Evolutionary conservation across 2,329 filamentous ascomycete species (phyloP).

Genomic region (Rosellinia necatrix): DNA sequence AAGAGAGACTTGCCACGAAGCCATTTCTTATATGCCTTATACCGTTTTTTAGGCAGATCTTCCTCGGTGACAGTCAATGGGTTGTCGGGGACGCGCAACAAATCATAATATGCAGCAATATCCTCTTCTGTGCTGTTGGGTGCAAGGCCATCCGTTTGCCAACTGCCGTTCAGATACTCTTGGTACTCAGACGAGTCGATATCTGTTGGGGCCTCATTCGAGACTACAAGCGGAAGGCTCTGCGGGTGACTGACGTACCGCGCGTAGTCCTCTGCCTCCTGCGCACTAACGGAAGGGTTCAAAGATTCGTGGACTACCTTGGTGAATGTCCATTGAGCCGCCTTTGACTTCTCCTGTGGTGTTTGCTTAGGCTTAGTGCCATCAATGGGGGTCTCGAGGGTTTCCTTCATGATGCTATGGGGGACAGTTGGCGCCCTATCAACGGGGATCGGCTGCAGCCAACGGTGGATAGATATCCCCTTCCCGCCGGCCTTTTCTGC

Average conservation of each 20-base stretch:
- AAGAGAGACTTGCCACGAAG: slow-evolving; percentile 92
- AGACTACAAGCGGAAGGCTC: slow-evolving; percentile 81
- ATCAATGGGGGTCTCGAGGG: slow-evolving; percentile 38
- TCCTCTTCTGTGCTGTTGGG: slow-evolving; percentile 61
- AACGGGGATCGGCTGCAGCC: slow-evolving; percentile 58
- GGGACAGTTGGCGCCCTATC: slow-evolving; percentile 43
- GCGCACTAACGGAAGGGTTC: slow-evolving; percentile 76
- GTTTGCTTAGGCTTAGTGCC: slow-evolving; percentile 57
- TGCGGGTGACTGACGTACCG: slow-evolving; percentile 89
- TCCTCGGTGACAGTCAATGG: slow-evolving; percentile 86
- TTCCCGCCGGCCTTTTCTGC: slow-evolving; percentile 43
- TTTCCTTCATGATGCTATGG: slow-evolving; percentile 62
- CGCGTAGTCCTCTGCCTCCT: slow-evolving; percentile 84
- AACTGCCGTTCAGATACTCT: slow-evolving; percentile 76
- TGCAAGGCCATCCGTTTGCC: slow-evolving; percentile 62
- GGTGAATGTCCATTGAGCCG: slow-evolving; percentile 85
- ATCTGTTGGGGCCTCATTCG: slow-evolving; percentile 65
- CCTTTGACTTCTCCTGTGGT: slow-evolving; percentile 74
- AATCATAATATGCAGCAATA: slow-evolving; percentile 73
- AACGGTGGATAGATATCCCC: slow-evolving; percentile 63
- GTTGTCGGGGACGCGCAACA: slow-evolving; percentile 77
- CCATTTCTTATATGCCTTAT: slow-evolving; percentile 97
- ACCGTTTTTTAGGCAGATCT: slow-evolving; percentile 88
- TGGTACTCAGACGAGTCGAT: slow-evolving; percentile 69
- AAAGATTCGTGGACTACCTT: slow-evolving; percentile 85